Base-by-base conservation (phyloP, 331 rosid species). In the Phaseolus coccineus region DNA sequence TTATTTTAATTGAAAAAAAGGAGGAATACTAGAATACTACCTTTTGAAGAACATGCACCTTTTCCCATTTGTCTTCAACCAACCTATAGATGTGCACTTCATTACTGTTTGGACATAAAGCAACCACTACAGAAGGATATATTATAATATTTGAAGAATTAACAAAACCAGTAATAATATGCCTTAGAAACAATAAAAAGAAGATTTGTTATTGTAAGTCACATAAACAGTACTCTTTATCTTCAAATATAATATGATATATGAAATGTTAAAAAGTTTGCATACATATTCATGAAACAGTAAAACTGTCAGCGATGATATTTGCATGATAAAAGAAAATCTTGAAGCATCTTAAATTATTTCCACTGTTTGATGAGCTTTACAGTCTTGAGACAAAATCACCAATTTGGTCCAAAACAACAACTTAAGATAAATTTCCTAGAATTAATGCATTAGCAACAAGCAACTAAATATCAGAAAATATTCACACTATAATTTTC, bases 61-160 rank as follows among this genome's bases (percentile, higher is more conserved):
- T 90, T 80, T 96, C 98, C 98, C 99, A 93, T 85, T 93, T 96
- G 85, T 91, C 97, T 84, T 93, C 96, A 69, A 82, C 71, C 78
- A 87, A 57, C 66, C 83, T 88, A 83, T 90, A 90, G 84, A 96
- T 96, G 87, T 96, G 97, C 51, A 91, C 94, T 88, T 96, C 99
- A 85, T 86, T 90, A 71, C 84, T 96, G 88, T 91, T 93, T 4
- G 99, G 99, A 84, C 98, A 96, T 50, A 93, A 82, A 66, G 98
- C 98, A 30, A 96, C 86, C 99, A 93, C 99, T 96, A 59, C 87
- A 85, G 53, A 78, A 82, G 78, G 51, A 19, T 28, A 74, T 35
- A 53, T 59, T 72, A 73, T 24, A 53, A 57, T 72, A 47, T 65
- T 25, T 83, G 59, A 78, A 78, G 56, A 83, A 56, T 47, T 55